These are phyloP conservation scores for Diplodia mutila DNA, from an alignment of 2,329 filamentous ascomycete genomes.

Conservation along the genomic window DNA sequence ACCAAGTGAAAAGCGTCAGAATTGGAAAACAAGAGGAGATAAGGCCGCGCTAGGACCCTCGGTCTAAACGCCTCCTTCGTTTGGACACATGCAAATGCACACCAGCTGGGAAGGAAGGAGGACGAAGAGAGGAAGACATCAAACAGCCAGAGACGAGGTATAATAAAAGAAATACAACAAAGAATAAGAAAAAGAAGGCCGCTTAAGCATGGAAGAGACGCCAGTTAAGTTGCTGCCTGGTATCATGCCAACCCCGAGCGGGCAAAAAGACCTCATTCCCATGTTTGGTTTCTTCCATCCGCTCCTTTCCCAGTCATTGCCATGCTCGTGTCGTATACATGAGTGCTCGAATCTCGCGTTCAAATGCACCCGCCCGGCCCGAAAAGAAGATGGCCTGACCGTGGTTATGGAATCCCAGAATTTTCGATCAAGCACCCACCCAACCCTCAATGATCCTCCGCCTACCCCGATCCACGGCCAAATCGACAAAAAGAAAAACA, in stretches of 20 bases:
- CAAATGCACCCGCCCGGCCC: background rate
- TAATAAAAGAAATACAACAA: background rate
- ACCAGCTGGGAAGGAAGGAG: background rate
- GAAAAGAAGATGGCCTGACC: background rate
- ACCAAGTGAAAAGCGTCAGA: background rate
- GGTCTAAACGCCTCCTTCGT: background rate
- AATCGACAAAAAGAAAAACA: background rate
- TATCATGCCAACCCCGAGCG: background rate
- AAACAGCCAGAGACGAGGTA: background rate
- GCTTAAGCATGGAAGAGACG: background rate
- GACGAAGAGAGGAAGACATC: background rate
- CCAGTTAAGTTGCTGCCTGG: background rate
- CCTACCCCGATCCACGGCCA: background rate
- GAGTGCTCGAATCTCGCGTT: background rate
- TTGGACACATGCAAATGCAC: conserved; percentile 10
- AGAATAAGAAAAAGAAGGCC: background rate
- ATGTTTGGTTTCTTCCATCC: background rate
- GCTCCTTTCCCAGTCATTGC: background rate
- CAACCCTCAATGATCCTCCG: background rate
- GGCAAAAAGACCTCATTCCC: background rate
- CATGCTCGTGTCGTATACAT: background rate
- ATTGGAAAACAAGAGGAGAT: background rate
- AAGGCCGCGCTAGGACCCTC: background rate
- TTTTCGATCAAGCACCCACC: background rate
- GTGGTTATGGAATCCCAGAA: background rate